Evolutionary conservation across 106 monocot species (phyloP), one percentile per base, ranked within the genome.

Genomic region (Dendrobium catenatum): DNA sequence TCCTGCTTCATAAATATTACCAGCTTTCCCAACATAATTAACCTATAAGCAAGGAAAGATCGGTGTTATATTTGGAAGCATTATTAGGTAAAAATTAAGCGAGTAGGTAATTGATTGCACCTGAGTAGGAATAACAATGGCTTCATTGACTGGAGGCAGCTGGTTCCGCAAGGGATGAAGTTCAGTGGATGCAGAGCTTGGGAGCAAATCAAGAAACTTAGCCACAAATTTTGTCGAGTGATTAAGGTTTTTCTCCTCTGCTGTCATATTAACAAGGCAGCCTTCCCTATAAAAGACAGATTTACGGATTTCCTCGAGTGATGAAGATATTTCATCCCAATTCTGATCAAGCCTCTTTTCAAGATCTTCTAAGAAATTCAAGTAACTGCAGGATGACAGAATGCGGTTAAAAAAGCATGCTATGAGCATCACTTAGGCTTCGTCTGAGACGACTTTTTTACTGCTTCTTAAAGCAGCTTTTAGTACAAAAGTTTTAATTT

Each of bases 21-120:
- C 93, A 83, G 98, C 95, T 80, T 99, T 99, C 27, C 98, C 98
- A 78, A 99, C 95, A 89, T 99, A 99, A 80, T 99, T 99, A 47
- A 99, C 98, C 98, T 99, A 85, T 11, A 18, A 42, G 44, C 18
- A 74, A 44, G 19, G n/a, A 42, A n/a, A 44, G 43, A 20, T 74
- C 42, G 9, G 19, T 7, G 43, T n/a, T n/a, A 42, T 20, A 74
- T 74, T 44, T 20, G 43, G 44, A 42, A 8, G 18, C 33, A 27
- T 42, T 43, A 19, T 43, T 10, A 43, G 26, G 42, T 48, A 40
- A 73, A 73, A 73, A 42, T 44, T 19, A 19, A 1, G 24, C 31
- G 41, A 20, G 19, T 68, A 58, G 40, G 22, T 55, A 83, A 81
- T 75, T 75, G 26, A 42, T 24, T 74, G 41, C 73, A 94, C 98